phyloP scores from a whole-genome alignment of 768 basidiomycete species.

The Kwoniella newhampshirensis region DNA sequence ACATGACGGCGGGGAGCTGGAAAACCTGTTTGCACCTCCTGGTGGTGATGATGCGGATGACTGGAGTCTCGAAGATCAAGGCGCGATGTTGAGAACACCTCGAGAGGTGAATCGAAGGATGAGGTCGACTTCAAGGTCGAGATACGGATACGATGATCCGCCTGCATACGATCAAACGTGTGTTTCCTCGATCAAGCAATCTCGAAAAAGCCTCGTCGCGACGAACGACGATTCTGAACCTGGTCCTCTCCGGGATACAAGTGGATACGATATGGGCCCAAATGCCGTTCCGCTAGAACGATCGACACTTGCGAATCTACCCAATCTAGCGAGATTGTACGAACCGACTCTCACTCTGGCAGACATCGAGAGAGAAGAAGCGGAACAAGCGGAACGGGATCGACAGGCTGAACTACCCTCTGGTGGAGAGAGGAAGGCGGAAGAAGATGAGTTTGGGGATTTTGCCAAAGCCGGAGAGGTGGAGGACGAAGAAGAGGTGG shows the following conservation, averaged over 20 bases:
- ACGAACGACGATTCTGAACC: too few relatives aligned
- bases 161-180: too few relatives aligned
- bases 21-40: background rate
- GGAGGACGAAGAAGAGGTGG: background rate
- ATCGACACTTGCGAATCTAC: slow-evolving; percentile 2
- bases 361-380: slow-evolving; percentile 16
- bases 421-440: background rate
- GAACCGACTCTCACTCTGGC: slow-evolving; percentile 16
- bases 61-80: background rate
- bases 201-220: too few relatives aligned
- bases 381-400: slow-evolving; percentile 21
- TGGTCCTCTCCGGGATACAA: too few relatives aligned
- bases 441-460: slow-evolving; percentile 21
- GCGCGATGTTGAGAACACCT: too few relatives aligned
- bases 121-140: too few relatives aligned
- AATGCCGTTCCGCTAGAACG: slow-evolving; percentile 9
- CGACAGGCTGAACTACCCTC: slow-evolving; percentile 1
- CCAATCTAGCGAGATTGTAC: slow-evolving; percentile 12
- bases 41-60: background rate
- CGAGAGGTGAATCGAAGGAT: too few relatives aligned
- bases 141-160: too few relatives aligned
- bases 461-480: background rate
- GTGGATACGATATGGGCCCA: slow-evolving; percentile 1
- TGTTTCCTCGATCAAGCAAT: too few relatives aligned
- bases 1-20: slow-evolving; percentile 1